Evolutionary conservation across 202 grass and related monocot species (phyloP), one percentile per base, ranked within the genome.

Genomic region (Bolboschoenoplectus hybrid): DNA sequence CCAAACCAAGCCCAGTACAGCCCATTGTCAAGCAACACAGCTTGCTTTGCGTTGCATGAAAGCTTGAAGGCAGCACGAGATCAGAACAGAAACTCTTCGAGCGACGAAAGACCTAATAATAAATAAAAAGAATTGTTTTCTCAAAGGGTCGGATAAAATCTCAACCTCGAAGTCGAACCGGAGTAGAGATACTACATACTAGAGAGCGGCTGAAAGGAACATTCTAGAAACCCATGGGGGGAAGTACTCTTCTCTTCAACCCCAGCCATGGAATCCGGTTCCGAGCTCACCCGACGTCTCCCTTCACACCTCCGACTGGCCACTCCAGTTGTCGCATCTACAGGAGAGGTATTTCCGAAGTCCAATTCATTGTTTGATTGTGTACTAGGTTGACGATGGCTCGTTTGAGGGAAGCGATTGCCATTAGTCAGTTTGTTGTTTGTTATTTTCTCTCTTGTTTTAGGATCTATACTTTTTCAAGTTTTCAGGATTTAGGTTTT

Each of bases 221-320:
- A 32, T 51, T 51, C n/a, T 74, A 51, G 20, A 74, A 26, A 52
- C 0, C 9, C 4, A 56, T 77, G 74, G 49, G 74, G 12, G 13
- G 74, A 51, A 34, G 50, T 55, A 11, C 74, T 16, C 74, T 77
- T 55, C 74, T 77, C 74, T 77, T 77, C 74, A 56, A 16, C 47
- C 50, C 74, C 32, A 56, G 74, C 74, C 32, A 76, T 53, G 74
- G 74, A 77, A 56, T 77, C 47, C 20, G 74, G 13, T 55, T 77
- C 12, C 11, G 74, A 16, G 50, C 50, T 77, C 74, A 55, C 11
- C 12, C 74, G 2, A 55, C 47, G 32, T 8, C 11, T 77, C 26
- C 49, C 0, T 50, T 77, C 50, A 0, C 6, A 77, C 50, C 13
- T 14, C 1, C 6, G 32, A 36, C 74, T 56, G 32, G 74, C 11